Base-by-base conservation (phyloP, 257 asterid species). In the Primulina tabacum region DNA sequence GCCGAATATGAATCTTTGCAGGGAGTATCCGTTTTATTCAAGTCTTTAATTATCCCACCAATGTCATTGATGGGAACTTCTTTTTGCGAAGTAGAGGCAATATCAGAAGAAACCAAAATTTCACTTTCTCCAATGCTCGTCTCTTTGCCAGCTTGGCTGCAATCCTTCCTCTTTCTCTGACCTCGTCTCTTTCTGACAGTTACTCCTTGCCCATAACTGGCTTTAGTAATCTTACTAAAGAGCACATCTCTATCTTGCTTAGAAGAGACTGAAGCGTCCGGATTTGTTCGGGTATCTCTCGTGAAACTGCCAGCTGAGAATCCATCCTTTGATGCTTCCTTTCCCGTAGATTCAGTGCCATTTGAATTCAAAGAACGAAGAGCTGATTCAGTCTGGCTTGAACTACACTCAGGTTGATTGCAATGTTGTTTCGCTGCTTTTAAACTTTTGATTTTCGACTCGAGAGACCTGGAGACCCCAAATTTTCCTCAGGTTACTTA, bases 291-390 rank as follows among this genome's bases (percentile, higher is more conserved):
- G 9, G 84, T 60, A 65, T 85, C 92, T 59, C 78, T 84, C 0
- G 95, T 90, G 82, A 89, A 86, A 78, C 96, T 92, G 68, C 92
- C 88, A 8, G 92, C 95, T 4, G 95, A 86, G 56, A 79, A 75
- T 33, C 84, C 96, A 52, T 87, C 91, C 58, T 87, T 91, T 2
- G 86, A 81, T 76, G 79, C 68, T 64, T 88, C 90, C 75, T 81
- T 85, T 67, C 79, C 78, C 68, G 69, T 71, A 47, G 82, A 82
- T 57, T 79, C 89, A 14, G 80, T 75, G 59, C 80, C 84, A 56
- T 88, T 90, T 24, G 92, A 85, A 71, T 87, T 83, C 56, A 75
- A 40, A 60, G 75, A 71, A 30, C 81, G 84, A 20, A 67, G 70
- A 55, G 87, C 89, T 20, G 92, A 89, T 72, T 73, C 86, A 8